Percentiles rank a stretch among this genome's conserved stretches.
phyloP scores from a whole-genome alignment of 148 eudicot genomes.

The Polygonum maritimum region DNA sequence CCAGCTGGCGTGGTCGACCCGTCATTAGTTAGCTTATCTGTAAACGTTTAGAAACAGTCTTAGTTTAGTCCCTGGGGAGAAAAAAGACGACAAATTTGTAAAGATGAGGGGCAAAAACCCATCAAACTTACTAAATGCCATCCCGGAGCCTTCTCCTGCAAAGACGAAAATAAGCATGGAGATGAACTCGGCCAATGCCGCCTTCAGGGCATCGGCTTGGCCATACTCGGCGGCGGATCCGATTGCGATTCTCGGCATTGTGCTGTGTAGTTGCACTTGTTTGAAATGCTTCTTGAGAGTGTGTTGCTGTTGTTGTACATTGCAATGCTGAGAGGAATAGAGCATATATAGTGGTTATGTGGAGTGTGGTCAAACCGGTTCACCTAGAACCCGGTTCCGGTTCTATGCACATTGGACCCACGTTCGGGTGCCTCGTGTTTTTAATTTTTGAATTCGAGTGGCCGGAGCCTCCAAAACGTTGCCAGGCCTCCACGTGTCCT shows the following conservation, averaged over 20 bases:
- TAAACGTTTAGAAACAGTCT: background rate
- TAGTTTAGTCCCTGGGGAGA: background rate
- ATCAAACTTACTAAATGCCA: conserved; percentile 29
- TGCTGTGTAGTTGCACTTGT: background rate
- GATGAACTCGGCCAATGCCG: conserved; percentile 50
- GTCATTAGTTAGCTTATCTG: conserved; percentile 50
- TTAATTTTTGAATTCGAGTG: background rate
- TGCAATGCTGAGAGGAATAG: background rate
- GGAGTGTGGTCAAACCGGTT: conserved; percentile 3
- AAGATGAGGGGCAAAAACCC: background rate
- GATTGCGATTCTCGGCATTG: conserved; percentile 35
- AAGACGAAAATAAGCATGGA: conserved; percentile 47
- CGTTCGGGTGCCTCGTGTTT: background rate
- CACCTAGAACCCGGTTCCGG: background rate
- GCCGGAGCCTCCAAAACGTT: conserved; percentile 1
- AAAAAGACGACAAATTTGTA: background rate
- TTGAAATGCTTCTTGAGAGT: background rate
- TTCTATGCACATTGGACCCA: background rate
- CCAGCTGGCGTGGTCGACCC: conserved; percentile 62
- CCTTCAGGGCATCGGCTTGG: conserved; percentile 38
- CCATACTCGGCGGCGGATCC: conserved; percentile 26
- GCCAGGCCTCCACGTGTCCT: conserved; percentile 1
- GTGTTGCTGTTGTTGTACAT: background rate
- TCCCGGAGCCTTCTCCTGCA: conserved; percentile 56
- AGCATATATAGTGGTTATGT: conserved; percentile 8